Evolutionary conservation across 1,284 basidiomycete genomes (phyloP).

Genomic region (Phylloboletellus chloephorus): DNA sequence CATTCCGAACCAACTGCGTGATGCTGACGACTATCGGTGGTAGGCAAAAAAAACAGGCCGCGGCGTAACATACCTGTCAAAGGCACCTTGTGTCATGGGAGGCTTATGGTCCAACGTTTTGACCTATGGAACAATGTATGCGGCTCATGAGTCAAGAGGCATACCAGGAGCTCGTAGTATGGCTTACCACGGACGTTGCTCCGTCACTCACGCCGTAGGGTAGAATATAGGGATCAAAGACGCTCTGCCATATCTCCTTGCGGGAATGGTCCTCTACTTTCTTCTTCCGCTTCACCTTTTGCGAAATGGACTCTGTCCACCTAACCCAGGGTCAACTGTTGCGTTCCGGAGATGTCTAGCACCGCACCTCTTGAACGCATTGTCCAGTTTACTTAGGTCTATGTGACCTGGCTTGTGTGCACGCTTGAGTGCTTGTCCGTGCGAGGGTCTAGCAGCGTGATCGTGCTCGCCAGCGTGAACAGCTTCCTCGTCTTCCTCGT

Average conservation of each 20-base stretch:
- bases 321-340: slow-evolving; percentile 33
- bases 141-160: slow-evolving; percentile 5
- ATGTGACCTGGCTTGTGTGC: slow-evolving; percentile 55
- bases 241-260: slow-evolving; percentile 72
- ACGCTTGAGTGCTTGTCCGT: slow-evolving; percentile 42
- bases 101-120: slow-evolving; percentile 76
- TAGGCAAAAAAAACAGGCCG: not conserved
- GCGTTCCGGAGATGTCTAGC: slow-evolving; percentile 5
- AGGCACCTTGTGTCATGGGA: slow-evolving; percentile 68
- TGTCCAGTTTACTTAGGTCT: slow-evolving; percentile 72
- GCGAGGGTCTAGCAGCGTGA: slow-evolving; percentile 29
- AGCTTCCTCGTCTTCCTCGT: slow-evolving; percentile 57
- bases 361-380: slow-evolving; percentile 71
- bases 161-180: not conserved
- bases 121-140: slow-evolving; percentile 33
- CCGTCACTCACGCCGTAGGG: slow-evolving; percentile 26
- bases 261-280: slow-evolving; percentile 58
- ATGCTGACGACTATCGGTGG: slow-evolving; percentile 38
- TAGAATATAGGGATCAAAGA: slow-evolving; percentile 55
- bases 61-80: slow-evolving; percentile 50
- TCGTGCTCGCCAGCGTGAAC: slow-evolving; percentile 36
- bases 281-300: slow-evolving; percentile 79
- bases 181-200: slow-evolving; percentile 16
- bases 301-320: slow-evolving; percentile 81
- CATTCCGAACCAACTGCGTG: slow-evolving; percentile 58